These are phyloP conservation scores for Vanilla planifolia DNA, from an alignment of 106 monocot species.

Conservation along the genomic window DNA sequence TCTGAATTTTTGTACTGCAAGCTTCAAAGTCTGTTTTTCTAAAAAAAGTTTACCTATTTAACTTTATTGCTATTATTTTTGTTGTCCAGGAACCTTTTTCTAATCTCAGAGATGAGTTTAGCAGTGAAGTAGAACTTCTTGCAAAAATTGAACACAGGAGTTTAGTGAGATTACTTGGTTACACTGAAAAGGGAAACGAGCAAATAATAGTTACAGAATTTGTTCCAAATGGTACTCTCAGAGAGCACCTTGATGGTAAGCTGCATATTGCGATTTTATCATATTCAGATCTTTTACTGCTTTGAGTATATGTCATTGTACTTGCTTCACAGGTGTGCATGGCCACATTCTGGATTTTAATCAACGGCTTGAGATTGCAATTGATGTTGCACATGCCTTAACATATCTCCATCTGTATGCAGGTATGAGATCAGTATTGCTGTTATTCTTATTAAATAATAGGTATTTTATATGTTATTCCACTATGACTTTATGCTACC, in stretches of 20 bases:
- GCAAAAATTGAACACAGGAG: constrained; percentile 72
- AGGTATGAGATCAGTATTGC: constrained; percentile 19
- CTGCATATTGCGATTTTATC: not conserved
- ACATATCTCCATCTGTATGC: constrained; percentile 93
- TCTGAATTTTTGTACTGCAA: not conserved
- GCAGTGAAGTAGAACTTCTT: constrained; percentile 78
- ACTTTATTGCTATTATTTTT: not conserved
- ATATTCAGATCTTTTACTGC: not conserved
- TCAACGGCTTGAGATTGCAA: constrained; percentile 74
- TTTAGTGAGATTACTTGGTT: constrained; percentile 73
- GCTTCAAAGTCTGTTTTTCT: not conserved
- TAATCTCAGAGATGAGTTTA: constrained; percentile 56
- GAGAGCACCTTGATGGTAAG: constrained; percentile 90
- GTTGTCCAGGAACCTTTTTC: constrained; percentile 47
- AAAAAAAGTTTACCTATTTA: not conserved
- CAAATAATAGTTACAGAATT: constrained; percentile 74
- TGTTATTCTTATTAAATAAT: not conserved
- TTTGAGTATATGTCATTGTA: not conserved
- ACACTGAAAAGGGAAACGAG: constrained; percentile 67
- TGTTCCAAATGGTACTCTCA: constrained; percentile 78
- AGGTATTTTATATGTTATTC: too few relatives aligned
- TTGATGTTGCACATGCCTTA: constrained; percentile 83
- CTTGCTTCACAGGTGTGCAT: constrained; percentile 39
- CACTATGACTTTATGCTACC: too few relatives aligned
- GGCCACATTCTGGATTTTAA: constrained; percentile 66